Percentiles rank a stretch among this genome's conserved stretches.
phyloP scores from a whole-genome alignment of 225 moss, liverwort and hornwort species.

The Thuidium tamariscinum region DNA sequence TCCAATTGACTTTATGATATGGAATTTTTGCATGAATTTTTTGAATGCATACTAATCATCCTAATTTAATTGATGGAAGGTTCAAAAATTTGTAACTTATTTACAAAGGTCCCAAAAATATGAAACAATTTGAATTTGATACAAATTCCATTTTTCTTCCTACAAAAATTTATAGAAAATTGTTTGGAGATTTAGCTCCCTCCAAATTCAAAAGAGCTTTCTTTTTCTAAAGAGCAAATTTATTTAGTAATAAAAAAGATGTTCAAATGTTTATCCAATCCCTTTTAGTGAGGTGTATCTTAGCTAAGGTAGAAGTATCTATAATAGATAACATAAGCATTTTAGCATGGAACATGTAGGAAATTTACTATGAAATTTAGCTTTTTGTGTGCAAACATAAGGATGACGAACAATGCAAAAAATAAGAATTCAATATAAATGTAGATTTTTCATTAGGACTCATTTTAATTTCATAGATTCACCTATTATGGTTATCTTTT shows the following conservation, averaged over 20 bases:
- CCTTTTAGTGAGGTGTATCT: neutral
- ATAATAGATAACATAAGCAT: no score
- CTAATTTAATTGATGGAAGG: no score
- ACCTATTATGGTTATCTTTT: no score
- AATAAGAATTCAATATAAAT: no score
- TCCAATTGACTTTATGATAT: neutral
- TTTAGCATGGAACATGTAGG: no score
- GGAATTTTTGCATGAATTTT: neutral
- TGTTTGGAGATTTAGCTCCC: neutral
- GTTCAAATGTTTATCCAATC: neutral
- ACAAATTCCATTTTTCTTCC: neutral
- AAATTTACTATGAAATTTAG: no score
- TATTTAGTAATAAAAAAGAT: neutral
- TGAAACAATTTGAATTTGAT: accelerated
- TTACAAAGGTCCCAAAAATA: neutral
- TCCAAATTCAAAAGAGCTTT: no score
- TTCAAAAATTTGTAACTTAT: neutral
- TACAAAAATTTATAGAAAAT: accelerated
- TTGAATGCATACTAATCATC: neutral
- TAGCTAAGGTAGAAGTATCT: no score
- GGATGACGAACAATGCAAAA: no score
- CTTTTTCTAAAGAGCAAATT: neutral
- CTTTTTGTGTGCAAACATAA: no score
- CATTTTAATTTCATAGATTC: no score
- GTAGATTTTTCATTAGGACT: no score